Evolutionary conservation across 1,284 basidiomycete genomes (phyloP), one percentile per base, ranked within the genome.

Genomic region (Sparassis latifolia): DNA sequence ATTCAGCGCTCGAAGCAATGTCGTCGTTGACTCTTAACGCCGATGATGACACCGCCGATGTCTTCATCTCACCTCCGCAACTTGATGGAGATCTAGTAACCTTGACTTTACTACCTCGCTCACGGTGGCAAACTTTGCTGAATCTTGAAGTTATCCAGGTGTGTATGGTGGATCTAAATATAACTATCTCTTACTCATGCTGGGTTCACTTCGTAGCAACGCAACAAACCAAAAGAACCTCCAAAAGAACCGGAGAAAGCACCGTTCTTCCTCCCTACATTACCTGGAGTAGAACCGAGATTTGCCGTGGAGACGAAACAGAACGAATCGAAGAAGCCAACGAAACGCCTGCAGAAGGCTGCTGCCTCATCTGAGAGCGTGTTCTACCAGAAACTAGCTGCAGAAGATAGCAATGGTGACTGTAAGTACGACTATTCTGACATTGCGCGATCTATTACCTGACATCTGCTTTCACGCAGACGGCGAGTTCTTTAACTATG

Each of bases 81-180:
- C 72, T 97, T 4, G 82, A 87, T 48, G 89, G 86, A 44, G 89
- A 92, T 7, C 78, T 97, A 10, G 80, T 98, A 45, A 99, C 97
- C 0, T 74, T 99, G 10, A 96, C 94, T 3, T 76, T 95, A 30
- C 79, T 99, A 48, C 96, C 97, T 12, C 85, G 95, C 39, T 86
- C 93, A 10, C 78, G 92, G 59, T 99, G 97, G 97, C 92, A 97
- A 69, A 96, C 97, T 0, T 72, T 99, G 27, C 77, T 99, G 52
- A 97, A 98, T 64, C 77, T 99, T 35, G 97, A 99, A 59, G 86
- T 93, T 37, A 98, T 99, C 61, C 89, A 92, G 69, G 88, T 87
- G 61, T 53, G 77, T 61, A 55, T 44, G 7, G 20, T 31, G 29
- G 30, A 10, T 29, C 20, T 40, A 10, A 31, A 10, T 27, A 44